Percentiles rank a stretch among this genome's conserved stretches.
phyloP scores from a whole-genome alignment of 441 rosid species.

The Euphorbia celastroides region DNA sequence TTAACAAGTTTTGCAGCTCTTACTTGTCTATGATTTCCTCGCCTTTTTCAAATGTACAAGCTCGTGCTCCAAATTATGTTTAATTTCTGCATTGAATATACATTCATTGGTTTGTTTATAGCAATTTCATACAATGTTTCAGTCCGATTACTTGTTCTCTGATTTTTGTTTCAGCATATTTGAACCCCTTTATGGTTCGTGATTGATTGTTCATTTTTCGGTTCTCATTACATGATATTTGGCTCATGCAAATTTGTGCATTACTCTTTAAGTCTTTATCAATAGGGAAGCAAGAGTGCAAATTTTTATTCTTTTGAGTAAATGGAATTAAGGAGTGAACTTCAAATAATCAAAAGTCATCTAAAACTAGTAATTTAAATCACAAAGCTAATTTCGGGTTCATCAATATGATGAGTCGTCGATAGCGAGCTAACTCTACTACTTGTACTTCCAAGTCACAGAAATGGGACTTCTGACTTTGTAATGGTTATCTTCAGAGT shows the following conservation, averaged over 20 bases:
- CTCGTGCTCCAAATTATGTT: neutral
- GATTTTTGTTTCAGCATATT: too few relatives aligned
- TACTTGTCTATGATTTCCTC: conserved; percentile 11
- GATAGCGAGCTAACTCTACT: conserved; percentile 11
- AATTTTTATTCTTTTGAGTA: conserved; percentile 8
- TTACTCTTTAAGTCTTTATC: neutral
- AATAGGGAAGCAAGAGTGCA: neutral
- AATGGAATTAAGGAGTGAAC: neutral
- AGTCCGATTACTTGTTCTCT: neutral
- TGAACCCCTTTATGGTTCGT: too few relatives aligned
- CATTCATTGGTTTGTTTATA: neutral
- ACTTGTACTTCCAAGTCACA: conserved; percentile 57
- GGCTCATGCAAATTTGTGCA: neutral
- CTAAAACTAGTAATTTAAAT: conserved; percentile 6
- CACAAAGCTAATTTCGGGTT: neutral
- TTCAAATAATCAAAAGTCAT: conserved; percentile 2
- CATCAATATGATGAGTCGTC: neutral
- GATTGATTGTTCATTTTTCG: too few relatives aligned
- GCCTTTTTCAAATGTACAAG: conserved; percentile 11
- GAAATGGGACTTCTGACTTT: conserved; percentile 81
- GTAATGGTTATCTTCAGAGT: conserved; percentile 38
- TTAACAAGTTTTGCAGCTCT: conserved; percentile 24
- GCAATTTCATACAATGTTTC: neutral
- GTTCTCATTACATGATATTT: too few relatives aligned
- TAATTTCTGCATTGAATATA: conserved; percentile 3